A percentile compares a stretch with the other conserved stretches of the same genome.
These are phyloP conservation scores for Blastocystis sp. DNA, from an alignment of 352 stramenopile genomes.

Conservation along the genomic window DNA sequence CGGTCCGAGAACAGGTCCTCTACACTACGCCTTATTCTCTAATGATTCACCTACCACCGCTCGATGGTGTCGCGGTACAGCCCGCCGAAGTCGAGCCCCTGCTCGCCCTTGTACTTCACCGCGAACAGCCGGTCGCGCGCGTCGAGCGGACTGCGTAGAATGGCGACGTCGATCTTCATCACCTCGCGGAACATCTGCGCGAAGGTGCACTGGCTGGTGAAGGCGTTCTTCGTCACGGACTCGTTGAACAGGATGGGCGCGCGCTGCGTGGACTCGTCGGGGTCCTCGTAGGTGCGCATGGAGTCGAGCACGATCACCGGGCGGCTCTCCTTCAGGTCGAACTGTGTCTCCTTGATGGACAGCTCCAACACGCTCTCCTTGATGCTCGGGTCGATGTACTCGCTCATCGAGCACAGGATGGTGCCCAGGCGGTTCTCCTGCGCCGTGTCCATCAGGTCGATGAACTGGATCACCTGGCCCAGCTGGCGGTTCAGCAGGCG, in stretches of 20 bases:
- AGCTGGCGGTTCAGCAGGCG: constrained; percentile 54
- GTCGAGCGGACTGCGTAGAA: constrained; percentile 78
- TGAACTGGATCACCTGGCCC: constrained; percentile 48
- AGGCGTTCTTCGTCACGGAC: constrained; percentile 58
- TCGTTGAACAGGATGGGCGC: constrained; percentile 69
- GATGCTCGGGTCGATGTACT: constrained; percentile 56
- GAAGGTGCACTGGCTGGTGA: constrained; percentile 83
- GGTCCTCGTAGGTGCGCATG: constrained; percentile 57
- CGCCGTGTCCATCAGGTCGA: constrained; percentile 69
- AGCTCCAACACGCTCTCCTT: constrained; percentile 69
- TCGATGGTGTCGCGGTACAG: constrained; percentile 77
- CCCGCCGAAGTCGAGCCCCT: constrained; percentile 76
- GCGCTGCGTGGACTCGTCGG: constrained; percentile 58
- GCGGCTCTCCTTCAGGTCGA: constrained; percentile 59
- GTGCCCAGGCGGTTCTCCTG: constrained; percentile 67
- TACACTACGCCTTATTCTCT: constrained; percentile 71
- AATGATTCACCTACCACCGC: constrained; percentile 33
- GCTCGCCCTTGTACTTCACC: constrained; percentile 75
- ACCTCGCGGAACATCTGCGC: constrained; percentile 87
- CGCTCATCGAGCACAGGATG: constrained; percentile 53
- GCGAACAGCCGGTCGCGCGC: constrained; percentile 74
- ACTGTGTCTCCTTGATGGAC: constrained; percentile 66
- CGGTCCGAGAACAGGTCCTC: constrained; percentile 75
- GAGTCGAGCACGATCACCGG: constrained; percentile 65
- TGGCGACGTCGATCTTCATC: constrained; percentile 78